phyloP scores from a whole-genome alignment of 495 filamentous ascomycete species.

The Aspergillus bertholletiae region DNA sequence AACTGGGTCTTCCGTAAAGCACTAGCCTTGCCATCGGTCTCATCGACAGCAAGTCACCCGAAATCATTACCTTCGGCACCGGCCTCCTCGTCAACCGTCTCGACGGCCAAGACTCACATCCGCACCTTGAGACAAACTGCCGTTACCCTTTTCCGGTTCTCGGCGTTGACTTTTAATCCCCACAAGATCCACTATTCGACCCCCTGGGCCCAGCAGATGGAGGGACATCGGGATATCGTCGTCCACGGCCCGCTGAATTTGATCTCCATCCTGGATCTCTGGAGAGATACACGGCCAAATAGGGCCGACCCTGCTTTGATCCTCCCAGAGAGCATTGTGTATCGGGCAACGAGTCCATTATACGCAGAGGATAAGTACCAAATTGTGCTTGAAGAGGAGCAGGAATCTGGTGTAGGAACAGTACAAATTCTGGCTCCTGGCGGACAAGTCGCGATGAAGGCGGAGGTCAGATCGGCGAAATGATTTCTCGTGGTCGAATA shows the following conservation, averaged over 20 bases:
- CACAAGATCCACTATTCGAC: constrained; percentile 71
- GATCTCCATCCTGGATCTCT: constrained; percentile 61
- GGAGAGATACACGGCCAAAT: constrained; percentile 45
- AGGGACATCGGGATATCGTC: constrained; percentile 56
- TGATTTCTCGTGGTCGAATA: background rate
- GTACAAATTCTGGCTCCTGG: constrained; percentile 41
- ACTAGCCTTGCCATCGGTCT: constrained; percentile 23
- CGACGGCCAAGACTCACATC: constrained; percentile 26
- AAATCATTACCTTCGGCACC: constrained; percentile 18
- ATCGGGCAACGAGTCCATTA: constrained; percentile 57
- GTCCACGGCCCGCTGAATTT: constrained; percentile 65
- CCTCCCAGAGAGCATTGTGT: constrained; percentile 49
- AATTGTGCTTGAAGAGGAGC: constrained; percentile 38
- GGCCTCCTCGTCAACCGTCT: constrained; percentile 22
- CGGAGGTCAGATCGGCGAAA: constrained; percentile 26
- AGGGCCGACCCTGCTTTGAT: constrained; percentile 12
- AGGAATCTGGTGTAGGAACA: constrained; percentile 18
- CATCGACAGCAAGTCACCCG: background rate
- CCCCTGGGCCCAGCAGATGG: constrained; percentile 54
- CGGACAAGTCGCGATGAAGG: constrained; percentile 45
- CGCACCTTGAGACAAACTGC: constrained; percentile 51
- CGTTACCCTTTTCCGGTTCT: constrained; percentile 65
- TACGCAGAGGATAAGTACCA: constrained; percentile 55
- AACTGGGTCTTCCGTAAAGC: constrained; percentile 60
- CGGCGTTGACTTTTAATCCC: constrained; percentile 67